Percentiles rank a stretch among this genome's conserved stretches.
Evolutionary conservation across 2,329 filamentous ascomycete species (phyloP).

Genomic region (Claviceps humidiphila): DNA sequence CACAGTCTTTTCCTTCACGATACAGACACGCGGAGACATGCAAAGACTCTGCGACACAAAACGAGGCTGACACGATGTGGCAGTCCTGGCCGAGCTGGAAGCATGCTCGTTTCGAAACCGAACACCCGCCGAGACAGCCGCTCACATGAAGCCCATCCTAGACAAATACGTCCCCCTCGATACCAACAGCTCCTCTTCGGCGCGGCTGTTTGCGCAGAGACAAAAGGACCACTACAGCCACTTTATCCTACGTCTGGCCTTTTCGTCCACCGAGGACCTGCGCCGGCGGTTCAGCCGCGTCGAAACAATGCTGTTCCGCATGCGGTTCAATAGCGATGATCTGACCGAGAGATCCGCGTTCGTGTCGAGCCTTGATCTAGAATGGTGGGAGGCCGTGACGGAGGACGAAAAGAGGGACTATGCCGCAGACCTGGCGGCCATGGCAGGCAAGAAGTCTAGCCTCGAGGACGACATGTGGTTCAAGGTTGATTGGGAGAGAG

Average conservation of each 20-base stretch:
- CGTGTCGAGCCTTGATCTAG: constrained; percentile 60
- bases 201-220: constrained; percentile 54
- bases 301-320: constrained; percentile 78
- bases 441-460: constrained; percentile 23
- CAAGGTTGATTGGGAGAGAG: constrained; percentile 91
- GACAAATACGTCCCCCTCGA: constrained; percentile 77
- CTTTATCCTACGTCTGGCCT: constrained; percentile 89
- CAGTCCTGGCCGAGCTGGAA: constrained; percentile 79
- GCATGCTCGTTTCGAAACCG: constrained; percentile 92
- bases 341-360: constrained; percentile 60
- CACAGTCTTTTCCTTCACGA: not conserved
- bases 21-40: not conserved
- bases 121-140: constrained; percentile 63
- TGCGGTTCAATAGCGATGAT: constrained; percentile 71
- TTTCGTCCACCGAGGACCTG: constrained; percentile 81
- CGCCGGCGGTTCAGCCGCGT: constrained; percentile 73
- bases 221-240: constrained; percentile 97
- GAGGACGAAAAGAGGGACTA: constrained; percentile 64
- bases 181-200: constrained; percentile 52
- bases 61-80: not conserved
- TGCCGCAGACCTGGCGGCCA: constrained; percentile 45
- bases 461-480: constrained; percentile 78
- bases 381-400: constrained; percentile 80
- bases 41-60: not conserved
- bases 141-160: constrained; percentile 74